Base-by-base conservation (phyloP, 148 eudicot species). In the Arbutus unedo region DNA sequence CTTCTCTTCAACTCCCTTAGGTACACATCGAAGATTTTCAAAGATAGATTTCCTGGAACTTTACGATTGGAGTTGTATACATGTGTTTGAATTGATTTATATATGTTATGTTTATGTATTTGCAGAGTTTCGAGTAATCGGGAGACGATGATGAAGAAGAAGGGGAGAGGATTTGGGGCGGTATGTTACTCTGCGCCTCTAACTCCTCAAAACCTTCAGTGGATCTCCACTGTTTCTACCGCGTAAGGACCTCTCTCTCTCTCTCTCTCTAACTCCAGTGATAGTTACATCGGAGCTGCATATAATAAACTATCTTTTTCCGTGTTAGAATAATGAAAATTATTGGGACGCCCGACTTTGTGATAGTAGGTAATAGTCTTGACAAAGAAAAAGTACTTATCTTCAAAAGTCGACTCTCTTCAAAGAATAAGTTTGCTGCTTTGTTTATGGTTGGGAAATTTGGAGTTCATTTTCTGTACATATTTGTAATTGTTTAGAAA, bases 161-260 rank as follows among this genome's bases (percentile, higher is more conserved):
- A 57, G 31, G 87, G 79, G 31, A 86, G 88, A 86, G 79, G 90
- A 19, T 79, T 79, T 21, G 89, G 92, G 50, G 81, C 85, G 14
- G 91, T 93, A 57, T 87, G 90, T 82, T 82, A 84, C 77, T 41
- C 91, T 82, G 77, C 90, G 60, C 88, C 87, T 82, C 74, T 91
- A 57, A 45, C 91, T 16, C 84, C 93, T 62, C 81, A 38, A 15
- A 87, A 86, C 81, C 93, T 93, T 57, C 93, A 90, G 8, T 93
- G 90, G 91, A 64, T 93, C 86, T 89, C 88, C 51, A 82, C 96
- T 50, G 76, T 91, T 81, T 86, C 93, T 16, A 84, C 94, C 64
- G 90, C 82, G 96, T 93, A 89, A 77, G 81, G 56, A 38, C n/a
- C 78, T 78, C 48, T 31, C 38, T 48, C 4, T 82, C 23, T 60